phyloP scores from a whole-genome alignment of 2,329 filamentous ascomycete genomes.

The Colletotrichum lupini region DNA sequence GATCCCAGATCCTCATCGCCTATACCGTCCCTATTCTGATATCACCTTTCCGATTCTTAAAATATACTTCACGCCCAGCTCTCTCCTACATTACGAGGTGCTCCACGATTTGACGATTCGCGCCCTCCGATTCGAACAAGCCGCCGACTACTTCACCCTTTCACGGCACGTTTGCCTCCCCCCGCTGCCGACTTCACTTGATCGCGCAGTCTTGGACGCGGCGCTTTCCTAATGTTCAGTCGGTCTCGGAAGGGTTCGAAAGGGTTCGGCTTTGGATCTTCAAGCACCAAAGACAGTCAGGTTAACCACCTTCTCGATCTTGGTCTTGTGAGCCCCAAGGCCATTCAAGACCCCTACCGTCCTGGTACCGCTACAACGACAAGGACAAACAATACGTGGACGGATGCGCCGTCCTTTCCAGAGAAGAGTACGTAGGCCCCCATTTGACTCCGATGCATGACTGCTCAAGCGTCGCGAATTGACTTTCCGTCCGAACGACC shows the following conservation, averaged over 20 bases:
- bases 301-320: conserved; percentile 32
- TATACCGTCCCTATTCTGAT: conserved; percentile 29
- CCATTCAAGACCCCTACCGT: conserved; percentile 30
- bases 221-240: conserved; percentile 30
- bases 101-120: conserved; percentile 19
- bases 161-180: not conserved
- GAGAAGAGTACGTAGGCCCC: conserved; percentile 52
- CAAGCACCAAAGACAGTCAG: conserved; percentile 30
- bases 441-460: not conserved
- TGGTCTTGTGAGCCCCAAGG: conserved; percentile 33
- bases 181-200: conserved; percentile 1
- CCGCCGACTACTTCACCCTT: not conserved
- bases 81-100: conserved; percentile 9
- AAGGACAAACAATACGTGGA: conserved; percentile 34
- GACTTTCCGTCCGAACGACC: not conserved
- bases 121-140: conserved; percentile 15
- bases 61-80: conserved; percentile 30
- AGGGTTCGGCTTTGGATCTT: conserved; percentile 34
- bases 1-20: conserved; percentile 29
- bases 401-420: conserved; percentile 47
- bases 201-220: not conserved
- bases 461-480: not conserved
- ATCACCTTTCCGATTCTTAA: conserved; percentile 16
- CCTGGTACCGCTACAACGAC: conserved; percentile 32
- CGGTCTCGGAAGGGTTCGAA: conserved; percentile 34